Evolutionary conservation across 2,329 filamentous ascomycete genomes (phyloP), one percentile per base, ranked within the genome.

Genomic region (Xenoacremonium recifei): DNA sequence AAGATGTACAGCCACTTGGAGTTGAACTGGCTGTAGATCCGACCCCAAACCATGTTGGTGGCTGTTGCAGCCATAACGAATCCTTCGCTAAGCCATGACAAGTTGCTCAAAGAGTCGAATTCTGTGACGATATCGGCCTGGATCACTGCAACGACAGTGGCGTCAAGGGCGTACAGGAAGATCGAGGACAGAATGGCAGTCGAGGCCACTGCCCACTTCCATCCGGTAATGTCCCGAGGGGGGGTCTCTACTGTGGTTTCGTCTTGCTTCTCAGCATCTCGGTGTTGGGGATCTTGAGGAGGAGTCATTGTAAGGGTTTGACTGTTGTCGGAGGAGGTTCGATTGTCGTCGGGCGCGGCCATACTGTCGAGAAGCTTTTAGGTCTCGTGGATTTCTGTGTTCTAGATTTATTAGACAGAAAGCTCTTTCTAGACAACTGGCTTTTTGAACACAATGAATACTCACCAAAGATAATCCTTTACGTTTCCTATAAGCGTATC

Each of bases 1-100:
- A 27, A 27, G 23, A 27, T 13, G 13, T 27, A 27, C 13, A 27
- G 13, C 23, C 23, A 27, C 13, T 27, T 27, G 23, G 23, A 27
- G 23, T 27, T 27, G 23, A 27, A 27, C 23, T 27, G 23, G 23
- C 23, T 27, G 23, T 27, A 27, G 23, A 27, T 13, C 23, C 23
- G 23, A 27, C 23, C 23, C 23, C 23, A 49, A 48, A 11, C 37
- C 42, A 41, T 55, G 42, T 15, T 35, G 44, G 23, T 27, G 7
- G 23, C 23, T 27, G 23, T 27, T 7, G 23, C 23, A 13, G 9
- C 13, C 23, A 27, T 9, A 7, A 27, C 23, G 23, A 27, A 27
- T 7, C 23, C 23, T 9, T 7, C 23, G 23, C 23, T 27, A 7
- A 27, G 9, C 23, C 23, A 27, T 27, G 23, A 7, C 13, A 27